Percentiles rank a stretch among this genome's conserved stretches.
Conservation (phyloP, 352 stramenopile species). For the Pythium brassicae region DNA sequence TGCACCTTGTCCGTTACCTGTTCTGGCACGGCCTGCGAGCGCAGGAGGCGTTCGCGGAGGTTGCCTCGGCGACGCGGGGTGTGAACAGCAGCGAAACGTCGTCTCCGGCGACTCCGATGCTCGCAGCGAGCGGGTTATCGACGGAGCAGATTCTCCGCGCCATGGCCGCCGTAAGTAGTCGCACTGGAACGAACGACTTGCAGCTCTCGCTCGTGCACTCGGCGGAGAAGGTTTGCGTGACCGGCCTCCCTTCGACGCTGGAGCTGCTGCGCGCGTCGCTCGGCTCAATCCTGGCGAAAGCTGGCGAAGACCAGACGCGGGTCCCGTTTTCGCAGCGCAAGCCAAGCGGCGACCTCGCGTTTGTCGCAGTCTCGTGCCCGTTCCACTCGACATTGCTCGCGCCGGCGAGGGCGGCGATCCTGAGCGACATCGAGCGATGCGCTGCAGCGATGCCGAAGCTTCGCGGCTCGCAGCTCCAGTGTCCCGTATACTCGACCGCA, state of each 20-base stretch:
- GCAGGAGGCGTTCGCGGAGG: constrained; percentile 50
- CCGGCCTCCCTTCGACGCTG: constrained; percentile 55
- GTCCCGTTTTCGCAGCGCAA: constrained; percentile 81
- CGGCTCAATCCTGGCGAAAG: constrained; percentile 37
- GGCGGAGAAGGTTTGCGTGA: constrained; percentile 55
- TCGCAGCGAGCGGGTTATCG: constrained; percentile 54
- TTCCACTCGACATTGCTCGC: constrained; percentile 71
- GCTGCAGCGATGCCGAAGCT: constrained; percentile 21
- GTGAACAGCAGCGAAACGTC: background rate
- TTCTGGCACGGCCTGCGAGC: constrained; percentile 79
- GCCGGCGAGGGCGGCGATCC: constrained; percentile 35
- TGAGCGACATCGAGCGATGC: constrained; percentile 45
- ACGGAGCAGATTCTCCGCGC: constrained; percentile 47
- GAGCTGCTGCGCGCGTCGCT: constrained; percentile 48
- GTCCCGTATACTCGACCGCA: constrained; percentile 66
- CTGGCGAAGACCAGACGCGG: constrained; percentile 63
- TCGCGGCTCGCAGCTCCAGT: constrained; percentile 42
- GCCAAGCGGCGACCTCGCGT: constrained; percentile 47
- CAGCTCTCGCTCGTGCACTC: constrained; percentile 77
- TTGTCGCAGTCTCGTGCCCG: constrained; percentile 57
- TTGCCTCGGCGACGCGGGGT: constrained; percentile 2
- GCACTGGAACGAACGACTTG: constrained; percentile 43
- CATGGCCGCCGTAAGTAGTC: constrained; percentile 43
- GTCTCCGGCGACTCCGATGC: constrained; percentile 54
- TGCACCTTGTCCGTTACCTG: constrained; percentile 67